Percentiles rank a stretch among this genome's conserved stretches.
These are phyloP conservation scores for Acacia confusa DNA, from an alignment of 306 rosid genomes.

Conservation along the genomic window DNA sequence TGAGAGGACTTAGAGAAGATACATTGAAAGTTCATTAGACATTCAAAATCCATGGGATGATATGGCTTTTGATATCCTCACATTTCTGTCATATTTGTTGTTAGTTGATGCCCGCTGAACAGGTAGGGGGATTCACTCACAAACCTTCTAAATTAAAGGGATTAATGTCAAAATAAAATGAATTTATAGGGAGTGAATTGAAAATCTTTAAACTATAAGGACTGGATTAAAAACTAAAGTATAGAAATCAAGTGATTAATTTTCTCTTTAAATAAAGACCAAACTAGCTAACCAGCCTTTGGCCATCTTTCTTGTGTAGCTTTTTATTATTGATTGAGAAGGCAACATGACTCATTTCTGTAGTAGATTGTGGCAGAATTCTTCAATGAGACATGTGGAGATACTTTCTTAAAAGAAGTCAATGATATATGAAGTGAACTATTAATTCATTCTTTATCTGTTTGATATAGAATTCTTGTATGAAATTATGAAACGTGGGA, in stretches of 20 bases:
- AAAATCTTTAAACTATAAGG: neutral
- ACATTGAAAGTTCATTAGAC: neutral
- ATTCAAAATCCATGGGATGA: neutral
- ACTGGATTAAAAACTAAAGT: neutral
- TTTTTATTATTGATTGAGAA: slow-evolving; percentile 16
- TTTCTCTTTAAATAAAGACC: neutral
- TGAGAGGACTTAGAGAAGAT: neutral
- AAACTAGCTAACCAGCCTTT: neutral
- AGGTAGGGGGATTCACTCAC: neutral
- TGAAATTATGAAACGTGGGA: neutral
- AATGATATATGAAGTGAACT: neutral
- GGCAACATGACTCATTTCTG: slow-evolving; percentile 16
- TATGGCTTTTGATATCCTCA: neutral
- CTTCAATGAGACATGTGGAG: neutral
- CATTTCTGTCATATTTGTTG: neutral
- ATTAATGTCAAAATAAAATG: neutral
- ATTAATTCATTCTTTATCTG: neutral
- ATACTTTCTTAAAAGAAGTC: neutral
- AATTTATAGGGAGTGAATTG: neutral
- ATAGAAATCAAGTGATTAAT: neutral
- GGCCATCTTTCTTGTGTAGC: slow-evolving; percentile 19
- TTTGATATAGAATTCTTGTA: neutral
- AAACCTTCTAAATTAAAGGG: neutral
- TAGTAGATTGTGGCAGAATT: neutral
- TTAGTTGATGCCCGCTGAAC: neutral